Base-by-base conservation (phyloP, 2,329 filamentous ascomycete genomes). In the Colletotrichum sansevieriae region DNA sequence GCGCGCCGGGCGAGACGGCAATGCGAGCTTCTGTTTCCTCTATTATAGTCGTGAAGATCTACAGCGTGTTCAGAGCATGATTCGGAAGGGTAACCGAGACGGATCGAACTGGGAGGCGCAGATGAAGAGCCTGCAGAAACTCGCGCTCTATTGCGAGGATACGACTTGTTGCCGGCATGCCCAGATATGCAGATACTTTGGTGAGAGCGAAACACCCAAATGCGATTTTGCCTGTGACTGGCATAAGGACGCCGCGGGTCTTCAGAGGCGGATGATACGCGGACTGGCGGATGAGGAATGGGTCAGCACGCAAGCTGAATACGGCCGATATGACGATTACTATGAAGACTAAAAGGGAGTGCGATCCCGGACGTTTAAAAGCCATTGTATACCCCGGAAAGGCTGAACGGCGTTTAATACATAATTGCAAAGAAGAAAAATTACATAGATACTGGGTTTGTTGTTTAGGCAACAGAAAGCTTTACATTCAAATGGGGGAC, bases 1-100 rank as follows among this genome's bases (percentile, higher is more conserved):
- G 0, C 91, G 95, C 44, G 95, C 95, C 6, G 95, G 95, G 0
- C 88, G 95, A 46, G 95, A 98, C 74, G 93, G 94, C 25, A 95
- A 95, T 71, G 94, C 94, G 0, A 91, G 92, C 37, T 88, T 92
- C 70, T 98, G 94, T 76, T 93, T 97, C 62, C 83, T 98, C 63
- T 97, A 98, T 79, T 98, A 98, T 80, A 94, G 91, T 68, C 89
- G 92, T 12, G 93, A 97, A 78, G 95, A 98, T 75, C 85, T 93
- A 29, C 92, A 97, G 75, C 87, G 94, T 1, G 88, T 92, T 10
- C 88, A 86, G 10, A 85, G 81, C 70, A 80, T 90, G 81, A 78
- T 89, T 44, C 79, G 83, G 70, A 83, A 84, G 71, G 84, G 84
- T 71, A 74, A 78, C 59, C 79, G 83, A 75, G 79, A 81, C 25